Conservation (phyloP, 2,329 filamentous ascomycete genomes). For the Venturia aucupariae region DNA sequence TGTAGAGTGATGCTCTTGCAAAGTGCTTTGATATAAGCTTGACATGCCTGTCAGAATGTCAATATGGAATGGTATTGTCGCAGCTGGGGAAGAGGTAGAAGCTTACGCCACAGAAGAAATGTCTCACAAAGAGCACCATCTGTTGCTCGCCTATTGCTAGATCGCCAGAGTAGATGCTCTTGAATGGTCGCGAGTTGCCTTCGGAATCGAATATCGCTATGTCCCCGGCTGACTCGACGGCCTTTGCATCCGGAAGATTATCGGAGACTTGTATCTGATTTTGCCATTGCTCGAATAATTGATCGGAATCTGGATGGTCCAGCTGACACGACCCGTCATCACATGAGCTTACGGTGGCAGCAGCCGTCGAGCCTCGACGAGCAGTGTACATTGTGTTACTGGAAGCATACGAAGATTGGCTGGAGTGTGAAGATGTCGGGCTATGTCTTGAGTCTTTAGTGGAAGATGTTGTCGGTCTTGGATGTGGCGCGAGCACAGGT, state of each 20-base stretch:
- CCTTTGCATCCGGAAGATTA: not conserved
- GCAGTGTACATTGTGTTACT: not conserved
- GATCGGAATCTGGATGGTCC: not conserved
- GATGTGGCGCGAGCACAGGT: not conserved
- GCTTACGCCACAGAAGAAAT: conserved; percentile 74
- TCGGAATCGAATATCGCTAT: conserved; percentile 28
- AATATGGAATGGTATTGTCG: conserved; percentile 16
- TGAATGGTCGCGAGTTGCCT: conserved; percentile 28
- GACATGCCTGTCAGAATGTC: conserved; percentile 52
- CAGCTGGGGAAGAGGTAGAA: not conserved
- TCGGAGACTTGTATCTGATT: conserved; percentile 9
- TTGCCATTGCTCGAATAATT: conserved; percentile 4
- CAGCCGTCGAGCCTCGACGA: not conserved
- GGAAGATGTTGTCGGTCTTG: not conserved
- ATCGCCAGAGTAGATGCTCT: conserved; percentile 27
- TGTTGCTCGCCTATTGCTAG: conserved; percentile 36
- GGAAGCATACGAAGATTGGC: not conserved
- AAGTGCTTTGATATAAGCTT: conserved; percentile 62
- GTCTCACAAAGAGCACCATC: conserved; percentile 64
- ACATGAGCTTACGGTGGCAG: not conserved
- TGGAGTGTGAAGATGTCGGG: not conserved
- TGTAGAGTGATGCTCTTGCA: conserved; percentile 46
- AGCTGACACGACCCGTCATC: not conserved
- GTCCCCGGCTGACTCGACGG: not conserved
- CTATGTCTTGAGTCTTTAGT: not conserved